Base-by-base conservation (phyloP, 768 basidiomycete genomes). In the Lactifluus subvellereus region DNA sequence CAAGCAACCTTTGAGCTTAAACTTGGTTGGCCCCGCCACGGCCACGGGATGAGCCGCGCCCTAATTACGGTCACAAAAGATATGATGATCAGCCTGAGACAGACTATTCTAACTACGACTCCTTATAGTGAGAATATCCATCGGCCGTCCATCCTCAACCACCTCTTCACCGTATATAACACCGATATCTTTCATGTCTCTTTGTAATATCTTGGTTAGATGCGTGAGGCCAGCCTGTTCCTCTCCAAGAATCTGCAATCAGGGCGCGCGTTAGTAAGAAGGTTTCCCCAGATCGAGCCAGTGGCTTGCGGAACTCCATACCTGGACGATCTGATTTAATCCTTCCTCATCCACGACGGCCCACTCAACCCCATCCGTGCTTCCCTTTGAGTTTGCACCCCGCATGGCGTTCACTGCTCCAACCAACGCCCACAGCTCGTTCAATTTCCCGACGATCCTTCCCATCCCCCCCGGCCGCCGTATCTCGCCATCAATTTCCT, bases 321-420 rank as follows among this genome's bases (percentile, higher is more conserved):
- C 89, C 80, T 88, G 85, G 4, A 85, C 78, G 59, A 94, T 84
- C 72, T 89, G 85, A 52, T 83, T 78, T 59, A 94, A 74, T 1
- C 91, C 91, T 1, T 91, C 89, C 69, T 91, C 89, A 71, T 94
- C 92, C 3, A 89, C 88, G n/a, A 93, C 89, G 0, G 84, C 82
- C 90, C 90, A 92, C 68, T 86, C 88, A 8, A 80, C 78, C 32
- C 77, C 79, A 16, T 78, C 79, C 13, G 70, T 68, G 35, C 73
- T 74, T 22, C 70, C 73, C 64, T 80, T 78, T 62, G 76, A 73
- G 52, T 78, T 80, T 47, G 78, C 73, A 69, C 87, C 84, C 67
- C 80, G 75, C 32, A 83, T 79, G 8, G 80, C 81, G 57, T 81
- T 81, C 18, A 93, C 77, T 50, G 88, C 84, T 4, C 90, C 90